phyloP scores from a whole-genome alignment of 2,329 filamentous ascomycete genomes.

The Venturia aucupariae region DNA sequence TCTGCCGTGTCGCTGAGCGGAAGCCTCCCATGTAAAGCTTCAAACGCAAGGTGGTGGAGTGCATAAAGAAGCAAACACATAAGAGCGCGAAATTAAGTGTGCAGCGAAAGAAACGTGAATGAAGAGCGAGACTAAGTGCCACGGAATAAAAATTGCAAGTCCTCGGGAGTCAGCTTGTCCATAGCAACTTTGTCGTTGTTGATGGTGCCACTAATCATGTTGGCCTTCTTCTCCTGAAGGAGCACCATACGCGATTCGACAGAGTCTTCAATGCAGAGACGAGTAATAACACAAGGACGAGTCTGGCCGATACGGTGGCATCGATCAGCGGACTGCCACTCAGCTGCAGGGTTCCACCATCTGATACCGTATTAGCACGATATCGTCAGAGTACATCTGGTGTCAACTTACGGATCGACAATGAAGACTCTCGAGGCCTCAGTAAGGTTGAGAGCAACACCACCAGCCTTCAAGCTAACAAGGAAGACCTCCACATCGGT shows the following conservation, averaged over 20 bases:
- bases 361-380: conserved; percentile 36
- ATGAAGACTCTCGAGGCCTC: conserved; percentile 95
- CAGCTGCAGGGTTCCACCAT: conserved; percentile 99
- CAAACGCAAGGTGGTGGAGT: not conserved
- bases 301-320: conserved; percentile 89
- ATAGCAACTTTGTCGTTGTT: conserved; percentile 87
- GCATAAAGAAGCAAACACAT: not conserved
- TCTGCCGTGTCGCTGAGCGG: not conserved
- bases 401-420: conserved; percentile 70
- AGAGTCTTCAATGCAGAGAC: conserved; percentile 91
- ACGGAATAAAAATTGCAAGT: conserved; percentile 94
- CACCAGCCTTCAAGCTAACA: conserved; percentile 90
- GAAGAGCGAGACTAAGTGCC: conserved; percentile 41
- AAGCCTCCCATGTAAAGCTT: not conserved
- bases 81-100: not conserved
- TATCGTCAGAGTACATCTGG: conserved; percentile 5
- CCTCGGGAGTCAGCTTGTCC: conserved; percentile 81
- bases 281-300: conserved; percentile 86
- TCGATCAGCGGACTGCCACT: conserved; percentile 91
- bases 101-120: not conserved
- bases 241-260: conserved; percentile 94
- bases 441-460: conserved; percentile 88
- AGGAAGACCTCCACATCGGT: conserved; percentile 91
- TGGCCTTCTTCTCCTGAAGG: conserved; percentile 96
- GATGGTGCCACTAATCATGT: conserved; percentile 95